Evolutionary conservation across 1,284 basidiomycete species (phyloP), one percentile per base, ranked within the genome.

Genomic region (Tausonia pullulans): DNA sequence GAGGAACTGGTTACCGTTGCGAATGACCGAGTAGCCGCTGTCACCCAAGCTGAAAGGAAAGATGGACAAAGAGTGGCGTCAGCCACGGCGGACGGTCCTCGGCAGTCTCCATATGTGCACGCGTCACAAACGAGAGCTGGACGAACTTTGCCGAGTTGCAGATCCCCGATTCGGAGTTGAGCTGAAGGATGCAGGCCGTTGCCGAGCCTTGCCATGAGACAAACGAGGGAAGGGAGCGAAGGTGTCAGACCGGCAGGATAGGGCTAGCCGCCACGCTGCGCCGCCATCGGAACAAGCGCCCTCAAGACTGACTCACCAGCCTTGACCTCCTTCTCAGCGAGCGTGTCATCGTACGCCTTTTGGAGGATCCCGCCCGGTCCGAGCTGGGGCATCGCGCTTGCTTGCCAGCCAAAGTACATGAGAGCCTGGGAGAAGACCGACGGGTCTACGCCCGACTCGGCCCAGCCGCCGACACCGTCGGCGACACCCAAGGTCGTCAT

Each of bases 401-500:
- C 69, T 64, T 71, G 63, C 58, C 73, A 68, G 55, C 78, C 76
- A 71, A 79, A 75, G 69, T 76, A 79, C 74, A 79, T 77, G 11
- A 81, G 72, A 4, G 77, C 72, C 66, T 78, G 80, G 10, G 79
- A 75, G 71, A 81, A 83, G 16, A 81, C 74, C 0, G 78, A 76
- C 1, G 81, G 80, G 69, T 82, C 81, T 63, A 78, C 74, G 10
- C 77, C 76, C 11, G 76, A 71, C 51, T 77, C 78, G 5, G 78
- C 76, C 81, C 81, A 83, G 39, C 81, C 81, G 41, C 81, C 81
- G 2, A 82, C 81, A 16, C 81, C 81, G 68, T 82, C 81, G 0
- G 79, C 78, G 0, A 79, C 74, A 4, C 77, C 78, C 14, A 81
- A 61, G 61, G 75, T 74, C 2, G 74, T 74, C 71, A 74, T 68